These are phyloP conservation scores for Lecanicillium sp. DNA, from an alignment of 2,329 filamentous ascomycete species.

Conservation along the genomic window DNA sequence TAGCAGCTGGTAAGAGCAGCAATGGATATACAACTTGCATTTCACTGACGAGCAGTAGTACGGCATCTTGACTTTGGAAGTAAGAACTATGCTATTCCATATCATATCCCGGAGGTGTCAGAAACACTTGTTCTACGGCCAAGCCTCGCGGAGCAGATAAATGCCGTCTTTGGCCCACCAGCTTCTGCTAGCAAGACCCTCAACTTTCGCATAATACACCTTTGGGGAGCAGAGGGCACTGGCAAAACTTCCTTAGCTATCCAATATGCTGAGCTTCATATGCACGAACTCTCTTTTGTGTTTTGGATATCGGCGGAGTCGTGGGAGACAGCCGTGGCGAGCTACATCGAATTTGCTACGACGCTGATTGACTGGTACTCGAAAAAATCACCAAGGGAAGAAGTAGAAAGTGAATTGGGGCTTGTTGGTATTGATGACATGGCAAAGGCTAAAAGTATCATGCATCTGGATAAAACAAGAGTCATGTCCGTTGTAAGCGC, in stretches of 20 bases:
- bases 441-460: conserved; percentile 15
- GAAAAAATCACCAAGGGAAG: conserved; percentile 7
- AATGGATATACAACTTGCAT: background rate
- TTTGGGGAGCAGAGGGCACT: conserved; percentile 15
- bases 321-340: conserved; percentile 17
- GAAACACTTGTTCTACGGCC: conserved; percentile 11
- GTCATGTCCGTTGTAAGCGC: conserved; percentile 17
- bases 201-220: conserved; percentile 13
- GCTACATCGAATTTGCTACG: conserved; percentile 17
- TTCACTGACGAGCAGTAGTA: background rate
- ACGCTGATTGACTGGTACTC: conserved; percentile 15
- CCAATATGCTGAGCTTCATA: conserved; percentile 15
- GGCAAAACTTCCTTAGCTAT: conserved; percentile 18
- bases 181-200: conserved; percentile 7
- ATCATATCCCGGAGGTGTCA: conserved; percentile 4
- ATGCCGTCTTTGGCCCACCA: conserved; percentile 10
- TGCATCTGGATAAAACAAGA: conserved; percentile 14
- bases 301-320: conserved; percentile 19
- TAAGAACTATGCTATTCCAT: background rate
- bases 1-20: background rate
- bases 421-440: conserved; percentile 16
- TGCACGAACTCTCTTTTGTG: conserved; percentile 14
- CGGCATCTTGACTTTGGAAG: background rate
- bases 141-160: conserved; percentile 12
- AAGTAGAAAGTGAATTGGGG: conserved; percentile 16